A percentile compares a stretch with the other conserved stretches of the same genome.
Evolutionary conservation across 371 early-diverging fungal genomes (phyloP).

Genomic region (Mucor indicus): DNA sequence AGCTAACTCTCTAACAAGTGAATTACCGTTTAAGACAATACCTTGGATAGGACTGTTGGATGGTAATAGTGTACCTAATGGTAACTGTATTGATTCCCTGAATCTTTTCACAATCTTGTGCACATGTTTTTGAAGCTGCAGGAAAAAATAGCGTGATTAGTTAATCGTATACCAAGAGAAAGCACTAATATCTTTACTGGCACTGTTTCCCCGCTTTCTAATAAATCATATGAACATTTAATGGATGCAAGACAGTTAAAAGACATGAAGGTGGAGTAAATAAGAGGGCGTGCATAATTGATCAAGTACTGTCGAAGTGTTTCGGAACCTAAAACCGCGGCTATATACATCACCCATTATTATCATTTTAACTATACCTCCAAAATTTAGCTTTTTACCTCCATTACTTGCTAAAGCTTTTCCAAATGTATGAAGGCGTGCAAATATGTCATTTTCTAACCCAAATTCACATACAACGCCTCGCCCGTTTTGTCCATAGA

Average conservation of each 20-base stretch:
- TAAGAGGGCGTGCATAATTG: slow-evolving; percentile 81
- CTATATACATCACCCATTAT: slow-evolving; percentile 28
- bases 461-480: slow-evolving; percentile 68
- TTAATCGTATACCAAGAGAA: no score
- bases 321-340: slow-evolving; percentile 66
- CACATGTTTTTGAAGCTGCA: slow-evolving; percentile 52
- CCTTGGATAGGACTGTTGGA: slow-evolving; percentile 76
- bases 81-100: slow-evolving; percentile 42
- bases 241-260: slow-evolving; percentile 54
- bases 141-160: neutral
- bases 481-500: slow-evolving; percentile 65
- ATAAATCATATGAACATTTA: slow-evolving; percentile 53
- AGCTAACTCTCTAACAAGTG: slow-evolving; percentile 58
- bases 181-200: slow-evolving; percentile 34
- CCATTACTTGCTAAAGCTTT: slow-evolving; percentile 82
- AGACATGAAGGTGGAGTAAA: slow-evolving; percentile 81
- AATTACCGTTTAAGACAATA: slow-evolving; percentile 71
- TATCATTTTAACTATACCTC: neutral
- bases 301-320: slow-evolving; percentile 65
- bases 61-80: slow-evolving; percentile 51
- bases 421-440: slow-evolving; percentile 81
- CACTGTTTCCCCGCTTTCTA: slow-evolving; percentile 47
- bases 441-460: slow-evolving; percentile 65
- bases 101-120: slow-evolving; percentile 41
- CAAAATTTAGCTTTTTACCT: slow-evolving; percentile 38